These are phyloP conservation scores for Metschnikowia noctiluminum DNA, from an alignment of 805 yeast species.

Conservation along the genomic window DNA sequence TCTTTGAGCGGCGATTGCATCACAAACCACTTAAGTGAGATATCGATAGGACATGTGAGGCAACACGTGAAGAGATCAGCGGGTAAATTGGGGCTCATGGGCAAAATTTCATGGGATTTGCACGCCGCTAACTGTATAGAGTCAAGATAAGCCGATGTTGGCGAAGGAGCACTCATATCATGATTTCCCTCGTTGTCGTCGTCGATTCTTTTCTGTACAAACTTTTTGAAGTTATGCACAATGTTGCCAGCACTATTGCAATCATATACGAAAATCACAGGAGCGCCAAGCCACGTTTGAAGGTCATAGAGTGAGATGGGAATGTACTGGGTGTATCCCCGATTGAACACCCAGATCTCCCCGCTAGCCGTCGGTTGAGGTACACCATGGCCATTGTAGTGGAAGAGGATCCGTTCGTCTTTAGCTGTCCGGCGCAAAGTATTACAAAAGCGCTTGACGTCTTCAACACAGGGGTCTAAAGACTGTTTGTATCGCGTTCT, in stretches of 20 bases:
- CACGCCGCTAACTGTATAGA: constrained; percentile 95
- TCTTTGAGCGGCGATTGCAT: constrained; percentile 70
- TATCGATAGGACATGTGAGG: constrained; percentile 91
- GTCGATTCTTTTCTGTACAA: constrained; percentile 84
- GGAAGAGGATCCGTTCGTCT: constrained; percentile 89
- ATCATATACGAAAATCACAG: constrained; percentile 91
- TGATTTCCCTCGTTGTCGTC: constrained; percentile 70
- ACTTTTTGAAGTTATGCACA: constrained; percentile 81
- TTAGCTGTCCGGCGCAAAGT: constrained; percentile 86
- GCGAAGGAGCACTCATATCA: constrained; percentile 53
- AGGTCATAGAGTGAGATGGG: constrained; percentile 94
- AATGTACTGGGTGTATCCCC: constrained; percentile 96
- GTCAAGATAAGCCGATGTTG: constrained; percentile 69
- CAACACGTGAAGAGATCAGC: constrained; percentile 96
- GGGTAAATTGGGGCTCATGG: constrained; percentile 92
- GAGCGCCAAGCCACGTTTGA: constrained; percentile 97
- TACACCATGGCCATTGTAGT: constrained; percentile 97
- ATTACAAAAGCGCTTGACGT: constrained; percentile 85
- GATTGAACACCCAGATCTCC: constrained; percentile 96
- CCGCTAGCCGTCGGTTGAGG: constrained; percentile 96
- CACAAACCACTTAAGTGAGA: constrained; percentile 86
- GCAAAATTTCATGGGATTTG: constrained; percentile 75
- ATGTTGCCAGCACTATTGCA: constrained; percentile 94
- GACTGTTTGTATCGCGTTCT: constrained; percentile 88
- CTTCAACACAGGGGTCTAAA: constrained; percentile 94